Percentiles rank a stretch among this genome's conserved stretches.
phyloP scores from a whole-genome alignment of 495 filamentous ascomycete genomes.

The Talaromyces wortmannii region DNA sequence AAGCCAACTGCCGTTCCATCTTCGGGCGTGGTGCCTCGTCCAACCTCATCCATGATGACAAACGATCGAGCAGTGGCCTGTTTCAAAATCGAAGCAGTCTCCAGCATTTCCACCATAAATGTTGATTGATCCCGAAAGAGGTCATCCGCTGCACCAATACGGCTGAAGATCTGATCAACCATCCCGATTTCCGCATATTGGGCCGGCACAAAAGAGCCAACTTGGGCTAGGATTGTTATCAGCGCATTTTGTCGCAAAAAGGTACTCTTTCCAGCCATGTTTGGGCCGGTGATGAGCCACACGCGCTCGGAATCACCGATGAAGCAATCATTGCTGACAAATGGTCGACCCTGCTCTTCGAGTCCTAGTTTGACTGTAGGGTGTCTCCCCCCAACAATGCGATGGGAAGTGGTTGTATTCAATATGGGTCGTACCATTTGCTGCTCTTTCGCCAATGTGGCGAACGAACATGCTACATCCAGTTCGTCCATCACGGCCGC shows the following conservation, averaged over 20 bases:
- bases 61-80: conserved; percentile 54
- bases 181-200: conserved; percentile 76
- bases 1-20: conserved; percentile 88
- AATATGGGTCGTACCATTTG: conserved; percentile 66
- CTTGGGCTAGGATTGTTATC: conserved; percentile 87
- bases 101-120: conserved; percentile 68
- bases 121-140: conserved; percentile 88
- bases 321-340: conserved; percentile 82
- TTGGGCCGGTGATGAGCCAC: conserved; percentile 94
- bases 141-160: conserved; percentile 89
- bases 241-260: conserved; percentile 92
- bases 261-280: conserved; percentile 97
- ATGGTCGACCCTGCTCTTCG: conserved; percentile 69
- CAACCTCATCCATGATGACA: conserved; percentile 99
- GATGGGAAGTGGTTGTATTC: conserved; percentile 47
- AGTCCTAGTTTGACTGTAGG: conserved; percentile 82
- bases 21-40: conserved; percentile 84
- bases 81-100: conserved; percentile 45
- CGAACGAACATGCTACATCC: conserved; percentile 81
- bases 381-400: conserved; percentile 78
- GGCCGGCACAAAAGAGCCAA: conserved; percentile 87
- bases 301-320: conserved; percentile 62
- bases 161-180: conserved; percentile 87
- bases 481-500: conserved; percentile 86
- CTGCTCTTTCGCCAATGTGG: conserved; percentile 67